Base-by-base conservation (phyloP, 495 filamentous ascomycete species). In the Annulohypoxylon bovei region DNA sequence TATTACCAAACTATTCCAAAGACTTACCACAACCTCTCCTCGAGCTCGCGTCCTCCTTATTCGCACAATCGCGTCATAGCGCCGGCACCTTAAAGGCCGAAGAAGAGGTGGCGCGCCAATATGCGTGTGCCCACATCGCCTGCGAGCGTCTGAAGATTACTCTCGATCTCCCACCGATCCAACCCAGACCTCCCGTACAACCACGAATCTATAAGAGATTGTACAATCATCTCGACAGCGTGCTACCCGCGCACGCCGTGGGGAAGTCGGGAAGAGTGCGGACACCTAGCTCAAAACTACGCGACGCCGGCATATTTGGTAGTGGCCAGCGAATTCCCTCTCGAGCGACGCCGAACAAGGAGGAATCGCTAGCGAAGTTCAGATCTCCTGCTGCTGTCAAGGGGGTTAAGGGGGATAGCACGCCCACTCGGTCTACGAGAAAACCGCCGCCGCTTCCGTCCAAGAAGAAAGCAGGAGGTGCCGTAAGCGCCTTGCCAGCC, bases 81-180 rank as follows among this genome's bases (percentile, higher is more conserved):
- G 93, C 94, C 28, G 88, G 87, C 70, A 91, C 85, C 18, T 81
- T 98, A 9, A 97, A 94, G 73, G 85, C 89, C 6, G 92, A 95
- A 61, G 95, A 99, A 78, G 95, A 99, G 76, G 89, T 93, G 67
- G 92, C 91, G 16, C 87, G 95, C 6, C 86, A 88, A 8, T 97
- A 95, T 79, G 93, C 92, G 8, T 98, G 96, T 76, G 92, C 93
- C 1, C 90, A 98, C 77, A 87, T 99, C 33, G 95, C 95, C 39
- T 98, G 95, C 80, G 92, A 93, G 78, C 87, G 94, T 64, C 85
- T 98, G 52, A 94, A 93, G 72, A 90, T 90, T 71, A 76, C 86
- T n/a, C 86, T 99, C 67, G 89, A 93, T 76, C 89, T 99, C 33
- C 95, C 95, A 6, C 87, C 88, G 1, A 90, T 97, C 39, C 85